A percentile compares a stretch with the other conserved stretches of the same genome.
Evolutionary conservation across 129 eudicot species (phyloP).

Genomic region (Cynara cardunculus): DNA sequence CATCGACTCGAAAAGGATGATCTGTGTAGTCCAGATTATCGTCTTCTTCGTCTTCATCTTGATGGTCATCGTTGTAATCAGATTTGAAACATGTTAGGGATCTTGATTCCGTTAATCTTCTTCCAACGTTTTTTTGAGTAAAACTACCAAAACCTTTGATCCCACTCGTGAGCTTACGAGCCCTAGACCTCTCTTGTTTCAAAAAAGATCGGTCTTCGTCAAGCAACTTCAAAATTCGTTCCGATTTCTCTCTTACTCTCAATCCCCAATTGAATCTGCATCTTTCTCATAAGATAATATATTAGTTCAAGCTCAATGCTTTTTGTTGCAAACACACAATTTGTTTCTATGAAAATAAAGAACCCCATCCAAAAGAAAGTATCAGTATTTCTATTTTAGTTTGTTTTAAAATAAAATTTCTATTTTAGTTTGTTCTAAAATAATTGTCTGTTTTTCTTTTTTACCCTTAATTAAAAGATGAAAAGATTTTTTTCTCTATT

Average conservation of each 20-base stretch:
- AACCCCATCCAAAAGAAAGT: too few species aligned
- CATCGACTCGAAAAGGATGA: slow-evolving; percentile 45
- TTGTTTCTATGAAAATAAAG: too few species aligned
- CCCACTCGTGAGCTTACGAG: slow-evolving; percentile 50
- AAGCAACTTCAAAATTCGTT: slow-evolving; percentile 46
- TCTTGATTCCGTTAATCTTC: slow-evolving; percentile 20
- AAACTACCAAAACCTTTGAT: slow-evolving; percentile 74
- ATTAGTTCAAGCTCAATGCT: background rate
- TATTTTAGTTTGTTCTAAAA: too few species aligned
- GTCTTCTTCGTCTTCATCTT: background rate
- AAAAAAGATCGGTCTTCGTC: slow-evolving; percentile 49
- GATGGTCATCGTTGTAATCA: slow-evolving; percentile 9
- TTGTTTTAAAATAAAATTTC: too few species aligned
- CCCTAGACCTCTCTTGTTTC: slow-evolving; percentile 55
- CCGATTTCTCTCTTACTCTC: slow-evolving; percentile 49
- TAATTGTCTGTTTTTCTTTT: too few species aligned
- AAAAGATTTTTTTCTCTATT: too few species aligned
- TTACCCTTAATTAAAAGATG: too few species aligned
- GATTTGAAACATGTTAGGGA: slow-evolving; percentile 20
- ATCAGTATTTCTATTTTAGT: too few species aligned
- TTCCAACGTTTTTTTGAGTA: slow-evolving; percentile 28
- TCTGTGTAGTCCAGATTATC: slow-evolving; percentile 6
- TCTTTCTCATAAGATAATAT: background rate
- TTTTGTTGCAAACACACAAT: too few species aligned
- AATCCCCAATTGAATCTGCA: slow-evolving; percentile 78